Evolutionary conservation across 192 early-diverging fungal genomes (phyloP).

Genomic region (Piromyces sp.): DNA sequence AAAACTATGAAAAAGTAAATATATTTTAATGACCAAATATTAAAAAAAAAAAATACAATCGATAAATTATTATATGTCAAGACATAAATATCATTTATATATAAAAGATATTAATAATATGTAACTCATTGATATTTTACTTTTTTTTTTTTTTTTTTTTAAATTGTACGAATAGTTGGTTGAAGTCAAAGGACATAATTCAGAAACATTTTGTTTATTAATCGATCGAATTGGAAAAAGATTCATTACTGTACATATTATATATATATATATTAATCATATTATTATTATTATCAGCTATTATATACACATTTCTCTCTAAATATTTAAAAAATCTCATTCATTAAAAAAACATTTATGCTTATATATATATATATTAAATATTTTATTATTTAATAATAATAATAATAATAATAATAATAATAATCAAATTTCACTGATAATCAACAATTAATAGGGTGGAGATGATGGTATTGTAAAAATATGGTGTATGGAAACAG

Average conservation of each 20-base stretch:
- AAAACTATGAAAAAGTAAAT: constrained; percentile 4
- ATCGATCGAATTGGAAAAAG: constrained; percentile 59
- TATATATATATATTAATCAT: background rate
- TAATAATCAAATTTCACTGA: too few species aligned
- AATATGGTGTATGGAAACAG: constrained; percentile 63
- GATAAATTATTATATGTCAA: background rate
- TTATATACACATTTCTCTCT: too few species aligned
- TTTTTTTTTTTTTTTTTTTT: too few species aligned
- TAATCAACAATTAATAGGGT: constrained; percentile 20
- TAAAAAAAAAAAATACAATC: background rate
- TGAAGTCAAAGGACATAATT: constrained; percentile 54
- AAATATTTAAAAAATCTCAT: too few species aligned
- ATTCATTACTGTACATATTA: constrained; percentile 57
- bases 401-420: too few species aligned
- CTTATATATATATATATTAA: too few species aligned
- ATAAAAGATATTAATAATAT: constrained; percentile 2
- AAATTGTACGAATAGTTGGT: constrained; percentile 22
- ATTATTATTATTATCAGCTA: too few species aligned
- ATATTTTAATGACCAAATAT: too few species aligned
- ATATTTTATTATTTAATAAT: too few species aligned
- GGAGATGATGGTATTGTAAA: constrained; percentile 78
- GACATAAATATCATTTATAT: background rate
- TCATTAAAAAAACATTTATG: too few species aligned
- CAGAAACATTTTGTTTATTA: constrained; percentile 50
- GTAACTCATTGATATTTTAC: too few species aligned